These are phyloP conservation scores for Penicillium coffeae DNA, from an alignment of 495 filamentous ascomycete genomes.

Conservation along the genomic window DNA sequence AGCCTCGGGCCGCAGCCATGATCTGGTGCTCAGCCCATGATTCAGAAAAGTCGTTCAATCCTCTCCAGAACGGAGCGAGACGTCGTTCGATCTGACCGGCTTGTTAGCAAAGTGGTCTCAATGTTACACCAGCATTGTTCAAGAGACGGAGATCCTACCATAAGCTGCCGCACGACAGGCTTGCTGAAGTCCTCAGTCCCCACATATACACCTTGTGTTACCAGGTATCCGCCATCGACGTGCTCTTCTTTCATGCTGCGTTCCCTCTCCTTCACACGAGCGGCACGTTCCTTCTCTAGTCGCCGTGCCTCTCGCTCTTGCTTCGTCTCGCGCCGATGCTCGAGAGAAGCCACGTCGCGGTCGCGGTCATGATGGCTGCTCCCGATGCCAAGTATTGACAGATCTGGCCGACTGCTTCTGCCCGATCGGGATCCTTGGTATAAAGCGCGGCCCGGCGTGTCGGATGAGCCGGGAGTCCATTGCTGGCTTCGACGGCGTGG, in stretches of 20 bases:
- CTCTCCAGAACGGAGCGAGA: conserved; percentile 92
- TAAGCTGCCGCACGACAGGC: conserved; percentile 80
- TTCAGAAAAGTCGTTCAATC: conserved; percentile 81
- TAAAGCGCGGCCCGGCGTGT: conserved; percentile 30
- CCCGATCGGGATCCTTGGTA: conserved; percentile 42
- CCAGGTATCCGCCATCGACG: conserved; percentile 91
- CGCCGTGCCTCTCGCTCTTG: conserved; percentile 86
- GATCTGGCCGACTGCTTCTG: conserved; percentile 52
- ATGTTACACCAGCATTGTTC: background rate
- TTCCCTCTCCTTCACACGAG: conserved; percentile 77
- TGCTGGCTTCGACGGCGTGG: conserved; percentile 33
- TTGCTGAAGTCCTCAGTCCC: conserved; percentile 94
- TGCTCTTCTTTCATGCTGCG: conserved; percentile 89
- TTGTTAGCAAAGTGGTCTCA: conserved; percentile 11
- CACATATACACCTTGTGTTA: conserved; percentile 91
- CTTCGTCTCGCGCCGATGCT: conserved; percentile 75
- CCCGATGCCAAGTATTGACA: conserved; percentile 53
- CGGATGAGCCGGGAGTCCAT: conserved; percentile 34
- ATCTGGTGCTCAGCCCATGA: conserved; percentile 93
- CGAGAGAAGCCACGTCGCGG: conserved; percentile 38
- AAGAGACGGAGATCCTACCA: conserved; percentile 52
- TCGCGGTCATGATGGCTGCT: conserved; percentile 33
- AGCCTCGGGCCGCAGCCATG: conserved; percentile 81
- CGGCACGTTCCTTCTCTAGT: conserved; percentile 72
- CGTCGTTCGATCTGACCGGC: conserved; percentile 75